These are phyloP conservation scores for Clathrospora elynae DNA, from an alignment of 2,329 filamentous ascomycete species.

Conservation along the genomic window DNA sequence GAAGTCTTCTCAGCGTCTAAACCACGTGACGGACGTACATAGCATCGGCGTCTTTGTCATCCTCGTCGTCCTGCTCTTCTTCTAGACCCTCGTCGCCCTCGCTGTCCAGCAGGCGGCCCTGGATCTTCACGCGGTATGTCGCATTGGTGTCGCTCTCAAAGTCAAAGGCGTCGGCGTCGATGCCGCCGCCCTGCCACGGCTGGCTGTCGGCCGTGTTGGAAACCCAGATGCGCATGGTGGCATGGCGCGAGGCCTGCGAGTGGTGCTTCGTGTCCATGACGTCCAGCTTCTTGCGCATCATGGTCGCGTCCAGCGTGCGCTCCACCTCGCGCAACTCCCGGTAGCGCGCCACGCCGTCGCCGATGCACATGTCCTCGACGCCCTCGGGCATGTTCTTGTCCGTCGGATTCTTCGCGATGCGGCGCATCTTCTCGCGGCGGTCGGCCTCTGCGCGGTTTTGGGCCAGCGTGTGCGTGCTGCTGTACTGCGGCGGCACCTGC, in stretches of 20 bases:
- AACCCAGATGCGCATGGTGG: constrained; percentile 90
- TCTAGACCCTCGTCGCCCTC: constrained; percentile 44
- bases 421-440: constrained; percentile 72
- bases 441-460: constrained; percentile 53
- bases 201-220: constrained; percentile 94
- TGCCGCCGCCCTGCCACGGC: constrained; percentile 78
- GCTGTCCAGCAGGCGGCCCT: constrained; percentile 75
- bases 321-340: constrained; percentile 84
- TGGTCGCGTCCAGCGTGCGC: constrained; percentile 84
- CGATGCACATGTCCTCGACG: constrained; percentile 76
- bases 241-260: constrained; percentile 76
- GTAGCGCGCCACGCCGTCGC: constrained; percentile 82
- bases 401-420: constrained; percentile 85
- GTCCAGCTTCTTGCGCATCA: constrained; percentile 92
- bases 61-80: constrained; percentile 40
- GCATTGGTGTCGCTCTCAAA: constrained; percentile 78
- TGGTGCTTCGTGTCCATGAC: constrained; percentile 80
- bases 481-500: constrained; percentile 54
- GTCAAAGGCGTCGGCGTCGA: constrained; percentile 78
- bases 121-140: constrained; percentile 88
- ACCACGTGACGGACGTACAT: constrained; percentile 50
- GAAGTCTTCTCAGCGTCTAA: neutral
- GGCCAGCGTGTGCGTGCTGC: constrained; percentile 48
- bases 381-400: constrained; percentile 95
- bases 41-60: constrained; percentile 53